Percentiles rank a stretch among this genome's conserved stretches.
Evolutionary conservation across 345 rosid genomes (phyloP).

Genomic region (Brassica cretica): DNA sequence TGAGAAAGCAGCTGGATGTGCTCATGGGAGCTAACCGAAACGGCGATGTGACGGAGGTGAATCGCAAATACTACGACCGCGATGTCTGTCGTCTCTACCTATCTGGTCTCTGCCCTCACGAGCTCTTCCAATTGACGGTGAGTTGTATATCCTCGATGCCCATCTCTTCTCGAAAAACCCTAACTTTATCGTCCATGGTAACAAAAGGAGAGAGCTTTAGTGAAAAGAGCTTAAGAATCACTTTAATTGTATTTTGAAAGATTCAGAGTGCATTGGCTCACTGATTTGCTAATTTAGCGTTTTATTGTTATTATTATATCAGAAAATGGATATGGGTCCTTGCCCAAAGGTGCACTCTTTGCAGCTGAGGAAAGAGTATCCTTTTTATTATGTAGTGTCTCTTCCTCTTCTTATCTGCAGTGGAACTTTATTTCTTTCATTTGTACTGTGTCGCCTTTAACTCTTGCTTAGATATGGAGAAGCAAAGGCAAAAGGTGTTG

Average conservation of each 20-base stretch:
- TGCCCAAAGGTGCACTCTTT: constrained; percentile 98
- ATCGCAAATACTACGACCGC: constrained; percentile 97
- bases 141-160: neutral
- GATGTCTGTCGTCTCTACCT: constrained; percentile 96
- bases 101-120: constrained; percentile 99
- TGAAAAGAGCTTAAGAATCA: neutral
- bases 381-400: constrained; percentile 38
- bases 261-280: constrained; percentile 4
- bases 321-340: constrained; percentile 99
- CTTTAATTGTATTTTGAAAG: constrained; percentile 10
- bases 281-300: neutral
- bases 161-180: constrained; percentile 1
- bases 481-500: constrained; percentile 76
- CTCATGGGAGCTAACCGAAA: constrained; percentile 99
- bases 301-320: constrained; percentile 16
- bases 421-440: neutral
- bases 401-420: no score
- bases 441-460: constrained; percentile 37
- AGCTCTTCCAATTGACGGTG: constrained; percentile 96
- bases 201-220: neutral
- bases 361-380: constrained; percentile 97
- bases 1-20: constrained; percentile 98
- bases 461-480: constrained; percentile 71
- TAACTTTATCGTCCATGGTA: neutral
- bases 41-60: constrained; percentile 95